These are phyloP conservation scores for Phaeosphaeriaceae sp. DNA, from an alignment of 2,329 filamentous ascomycete species.

Conservation along the genomic window DNA sequence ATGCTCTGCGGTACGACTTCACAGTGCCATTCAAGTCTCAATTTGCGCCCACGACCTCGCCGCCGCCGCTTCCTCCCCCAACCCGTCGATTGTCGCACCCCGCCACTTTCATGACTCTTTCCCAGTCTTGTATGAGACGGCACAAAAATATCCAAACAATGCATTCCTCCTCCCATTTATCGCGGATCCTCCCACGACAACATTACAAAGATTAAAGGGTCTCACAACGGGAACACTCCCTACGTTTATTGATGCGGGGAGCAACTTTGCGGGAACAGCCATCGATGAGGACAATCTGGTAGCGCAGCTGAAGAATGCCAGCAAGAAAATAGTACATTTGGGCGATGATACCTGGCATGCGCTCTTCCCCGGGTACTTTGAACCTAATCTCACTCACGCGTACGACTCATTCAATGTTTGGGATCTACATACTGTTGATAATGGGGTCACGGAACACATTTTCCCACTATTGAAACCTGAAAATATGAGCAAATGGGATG, in stretches of 20 bases:
- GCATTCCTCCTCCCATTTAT: constrained; percentile 95
- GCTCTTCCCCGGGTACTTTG: constrained; percentile 92
- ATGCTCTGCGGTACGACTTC: constrained; percentile 96
- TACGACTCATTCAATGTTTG: constrained; percentile 99
- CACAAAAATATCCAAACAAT: constrained; percentile 74
- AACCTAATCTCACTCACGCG: constrained; percentile 80
- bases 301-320: constrained; percentile 66
- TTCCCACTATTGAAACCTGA: constrained; percentile 76
- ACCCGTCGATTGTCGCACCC: constrained; percentile 35
- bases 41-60: constrained; percentile 50
- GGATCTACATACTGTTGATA: constrained; percentile 96
- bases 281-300: constrained; percentile 91
- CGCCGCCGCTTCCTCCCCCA: constrained; percentile 17
- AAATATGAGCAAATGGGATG: constrained; percentile 78
- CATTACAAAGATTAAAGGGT: constrained; percentile 89
- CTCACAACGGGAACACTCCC: constrained; percentile 93
- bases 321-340: constrained; percentile 84
- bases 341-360: constrained; percentile 98
- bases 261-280: constrained; percentile 91
- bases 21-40: constrained; percentile 75
- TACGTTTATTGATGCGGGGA: constrained; percentile 91
- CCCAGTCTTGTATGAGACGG: constrained; percentile 84
- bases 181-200: constrained; percentile 93
- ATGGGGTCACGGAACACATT: constrained; percentile 90
- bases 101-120: constrained; percentile 86